Evolutionary conservation across 2,329 filamentous ascomycete species (phyloP), one percentile per base, ranked within the genome.

Genomic region (Fusarium acutatum): DNA sequence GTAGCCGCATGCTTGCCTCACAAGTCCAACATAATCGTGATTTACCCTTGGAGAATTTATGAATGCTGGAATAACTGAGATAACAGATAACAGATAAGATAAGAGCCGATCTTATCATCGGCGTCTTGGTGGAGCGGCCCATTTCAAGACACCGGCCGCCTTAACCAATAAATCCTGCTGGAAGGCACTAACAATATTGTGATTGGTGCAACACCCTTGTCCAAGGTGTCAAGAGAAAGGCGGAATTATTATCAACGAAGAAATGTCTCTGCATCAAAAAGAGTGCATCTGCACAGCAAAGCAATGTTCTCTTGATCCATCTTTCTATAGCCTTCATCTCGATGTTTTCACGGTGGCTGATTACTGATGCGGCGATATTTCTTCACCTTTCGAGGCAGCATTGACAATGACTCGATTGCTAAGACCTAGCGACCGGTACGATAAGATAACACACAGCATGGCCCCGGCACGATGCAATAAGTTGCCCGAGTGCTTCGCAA

Each of bases 41-140:
- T 30, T n/a, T 47, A 17, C 18, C 9, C 10, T 22, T 0, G n/a
- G 43, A 18, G 10, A 37, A 15, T 9, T 11, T 20, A 10, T 28
- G 4, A 26, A 26, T 26, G 26, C 26, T 26, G 26, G 26, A 26
- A 26, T 26, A 26, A 26, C 26, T 26, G 26, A 26, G 26, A 26
- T 24, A 22, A 14, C 0, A 0, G 6, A 43, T 43, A 17, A 7
- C 3, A 0, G 47, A 52, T 34, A 52, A 34, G 47, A 37, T 38
- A 18, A 50, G 8, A 0, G 7, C 0, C 2, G 0, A 4, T 4
- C 5, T n/a, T 24, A 12, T 13, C 6, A 2, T 32, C 47, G 50
- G 50, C 6, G 24, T 54, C 24, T 54, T 40, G 50, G 34, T 54
- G 34, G 24, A 40, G 32, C 2, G 13, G 5, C 13, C 13, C 1